A percentile compares a stretch with the other conserved stretches of the same genome.
These are phyloP conservation scores for Collariella sp. DNA, from an alignment of 495 filamentous ascomycete species.

Conservation along the genomic window DNA sequence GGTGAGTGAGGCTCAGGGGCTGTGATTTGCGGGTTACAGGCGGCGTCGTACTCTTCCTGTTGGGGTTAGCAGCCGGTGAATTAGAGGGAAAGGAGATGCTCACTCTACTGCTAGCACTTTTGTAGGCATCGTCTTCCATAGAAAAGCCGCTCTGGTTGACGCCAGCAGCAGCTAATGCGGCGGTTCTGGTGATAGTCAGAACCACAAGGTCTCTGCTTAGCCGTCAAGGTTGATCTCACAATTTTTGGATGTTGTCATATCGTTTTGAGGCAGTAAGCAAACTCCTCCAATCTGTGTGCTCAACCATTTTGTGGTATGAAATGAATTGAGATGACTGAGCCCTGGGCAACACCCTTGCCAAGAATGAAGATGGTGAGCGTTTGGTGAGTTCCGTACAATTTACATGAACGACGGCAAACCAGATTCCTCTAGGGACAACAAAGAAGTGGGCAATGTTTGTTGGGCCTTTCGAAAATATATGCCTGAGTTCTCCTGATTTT, in stretches of 20 bases:
- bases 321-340: not conserved
- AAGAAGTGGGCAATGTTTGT: no score
- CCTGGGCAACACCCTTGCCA: no score
- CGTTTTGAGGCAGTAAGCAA: constrained; percentile 39
- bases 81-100: constrained; percentile 2
- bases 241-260: constrained; percentile 44
- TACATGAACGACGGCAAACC: not conserved
- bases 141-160: constrained; percentile 25
- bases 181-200: constrained; percentile 9
- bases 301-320: constrained; percentile 12
- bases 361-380: no score
- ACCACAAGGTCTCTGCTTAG: no score
- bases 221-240: constrained; percentile 30
- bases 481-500: no score
- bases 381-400: not conserved
- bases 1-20: not conserved
- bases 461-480: no score
- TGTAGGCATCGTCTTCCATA: constrained; percentile 38
- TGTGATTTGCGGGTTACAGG: constrained; percentile 9
- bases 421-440: not conserved
- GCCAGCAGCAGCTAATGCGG: constrained; percentile 12
- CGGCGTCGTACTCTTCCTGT: constrained; percentile 40
- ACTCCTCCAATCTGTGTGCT: constrained; percentile 14
- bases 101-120: constrained; percentile 33
- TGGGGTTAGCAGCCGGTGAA: constrained; percentile 10